A percentile compares a stretch with the other conserved stretches of the same genome.
Conservation (phyloP, 768 basidiomycete species). For the Erythrobasidium yunnanense region DNA sequence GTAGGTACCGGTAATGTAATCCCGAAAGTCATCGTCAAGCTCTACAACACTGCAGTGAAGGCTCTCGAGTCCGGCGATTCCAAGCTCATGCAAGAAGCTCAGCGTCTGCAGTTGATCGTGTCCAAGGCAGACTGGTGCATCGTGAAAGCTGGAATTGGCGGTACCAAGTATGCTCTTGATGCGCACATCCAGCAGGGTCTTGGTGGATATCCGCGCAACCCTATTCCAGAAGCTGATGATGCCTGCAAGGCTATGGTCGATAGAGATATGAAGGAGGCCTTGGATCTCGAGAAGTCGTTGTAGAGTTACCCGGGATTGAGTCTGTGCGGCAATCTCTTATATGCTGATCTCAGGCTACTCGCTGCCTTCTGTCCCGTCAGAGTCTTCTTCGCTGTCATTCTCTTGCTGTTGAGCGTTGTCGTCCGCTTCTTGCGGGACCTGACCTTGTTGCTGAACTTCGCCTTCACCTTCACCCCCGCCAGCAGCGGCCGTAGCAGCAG, state of each 20-base stretch:
- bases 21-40: constrained; percentile 44
- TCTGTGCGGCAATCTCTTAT: too few relatives aligned
- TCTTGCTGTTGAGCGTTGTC: background rate
- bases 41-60: constrained; percentile 40
- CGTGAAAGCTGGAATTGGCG: constrained; percentile 42
- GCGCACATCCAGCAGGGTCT: constrained; percentile 39
- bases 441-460: background rate
- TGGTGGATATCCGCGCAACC: constrained; percentile 41
- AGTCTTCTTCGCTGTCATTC: constrained; percentile 3
- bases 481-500: constrained; percentile 20
- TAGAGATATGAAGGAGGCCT: constrained; percentile 35
- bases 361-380: background rate
- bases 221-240: constrained; percentile 38
- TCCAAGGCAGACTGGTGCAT: constrained; percentile 42
- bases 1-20: constrained; percentile 40
- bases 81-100: constrained; percentile 39
- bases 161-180: constrained; percentile 43
- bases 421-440: background rate
- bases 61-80: constrained; percentile 40
- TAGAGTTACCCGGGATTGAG: too few relatives aligned
- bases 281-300: background rate
- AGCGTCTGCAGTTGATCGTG: constrained; percentile 41
- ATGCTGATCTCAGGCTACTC: background rate
- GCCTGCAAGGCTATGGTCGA: constrained; percentile 41
- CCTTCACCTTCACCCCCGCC: background rate